phyloP scores from a whole-genome alignment of 2,329 filamentous ascomycete species.

The Botrytis deweyae region DNA sequence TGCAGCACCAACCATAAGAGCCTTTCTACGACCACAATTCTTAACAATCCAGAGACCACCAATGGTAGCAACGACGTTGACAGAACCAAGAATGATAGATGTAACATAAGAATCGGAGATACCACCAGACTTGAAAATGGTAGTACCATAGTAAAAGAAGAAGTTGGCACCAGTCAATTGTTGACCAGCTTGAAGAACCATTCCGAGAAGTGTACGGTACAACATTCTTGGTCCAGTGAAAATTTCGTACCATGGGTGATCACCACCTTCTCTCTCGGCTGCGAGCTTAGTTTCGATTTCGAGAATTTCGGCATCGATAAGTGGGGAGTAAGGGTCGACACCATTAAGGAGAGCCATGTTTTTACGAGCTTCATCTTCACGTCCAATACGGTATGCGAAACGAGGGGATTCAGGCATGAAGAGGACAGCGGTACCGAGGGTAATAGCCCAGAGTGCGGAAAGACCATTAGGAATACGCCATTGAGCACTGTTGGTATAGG shows the following conservation, averaged over 20 bases:
- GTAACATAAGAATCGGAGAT: constrained; percentile 65
- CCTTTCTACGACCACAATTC: constrained; percentile 61
- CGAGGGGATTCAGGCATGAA: constrained; percentile 56
- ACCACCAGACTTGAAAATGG: constrained; percentile 65
- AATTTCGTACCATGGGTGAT: constrained; percentile 52
- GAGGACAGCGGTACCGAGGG: constrained; percentile 51
- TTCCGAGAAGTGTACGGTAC: constrained; percentile 62
- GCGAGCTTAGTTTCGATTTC: constrained; percentile 54
- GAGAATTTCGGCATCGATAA: constrained; percentile 49
- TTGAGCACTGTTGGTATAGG: constrained; percentile 47
- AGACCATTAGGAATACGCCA: constrained; percentile 64
- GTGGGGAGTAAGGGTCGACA: constrained; percentile 43
- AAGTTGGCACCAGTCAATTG: constrained; percentile 69
- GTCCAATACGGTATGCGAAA: constrained; percentile 50
- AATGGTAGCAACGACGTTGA: constrained; percentile 68
- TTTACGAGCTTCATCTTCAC: constrained; percentile 48
- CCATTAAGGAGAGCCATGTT: constrained; percentile 48
- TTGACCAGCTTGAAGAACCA: constrained; percentile 63
- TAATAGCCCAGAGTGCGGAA: constrained; percentile 55
- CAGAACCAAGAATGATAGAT: constrained; percentile 64
- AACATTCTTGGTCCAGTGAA: constrained; percentile 67
- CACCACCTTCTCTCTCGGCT: constrained; percentile 45
- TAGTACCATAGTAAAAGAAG: constrained; percentile 65
- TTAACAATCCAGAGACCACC: constrained; percentile 65
- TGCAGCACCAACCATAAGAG: constrained; percentile 60